Evolutionary conservation across 2,329 filamentous ascomycete species (phyloP).

Genomic region (Sclerotinia minor): DNA sequence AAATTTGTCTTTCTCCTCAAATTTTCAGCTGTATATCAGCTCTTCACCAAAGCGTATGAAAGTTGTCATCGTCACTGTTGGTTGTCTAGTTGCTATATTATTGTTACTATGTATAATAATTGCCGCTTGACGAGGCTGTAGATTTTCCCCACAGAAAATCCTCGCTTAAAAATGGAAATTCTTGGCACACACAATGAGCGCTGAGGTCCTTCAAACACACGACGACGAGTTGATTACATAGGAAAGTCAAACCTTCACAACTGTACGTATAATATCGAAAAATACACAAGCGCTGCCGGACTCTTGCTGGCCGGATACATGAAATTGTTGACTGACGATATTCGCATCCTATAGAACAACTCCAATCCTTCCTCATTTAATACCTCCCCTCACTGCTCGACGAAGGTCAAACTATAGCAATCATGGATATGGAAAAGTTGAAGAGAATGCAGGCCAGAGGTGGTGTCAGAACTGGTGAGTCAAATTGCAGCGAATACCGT

Average conservation of each 20-base stretch:
- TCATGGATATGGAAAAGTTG: constrained; percentile 67
- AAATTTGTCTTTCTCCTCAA: not conserved
- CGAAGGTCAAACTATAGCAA: constrained; percentile 44
- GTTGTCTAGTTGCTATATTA: not conserved
- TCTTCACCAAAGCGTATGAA: not conserved
- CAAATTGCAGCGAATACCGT: not conserved
- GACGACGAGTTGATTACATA: constrained; percentile 29
- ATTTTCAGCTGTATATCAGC: not conserved
- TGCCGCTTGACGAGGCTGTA: not conserved
- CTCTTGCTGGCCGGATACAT: not conserved
- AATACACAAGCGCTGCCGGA: not conserved
- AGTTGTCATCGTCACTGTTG: not conserved
- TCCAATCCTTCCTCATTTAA: constrained; percentile 23
- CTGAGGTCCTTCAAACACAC: constrained; percentile 26
- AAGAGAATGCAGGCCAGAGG: constrained; percentile 63
- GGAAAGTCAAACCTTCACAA: constrained; percentile 26
- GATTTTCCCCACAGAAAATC: constrained; percentile 27
- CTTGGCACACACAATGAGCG: constrained; percentile 36
- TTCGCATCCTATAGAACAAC: constrained; percentile 24
- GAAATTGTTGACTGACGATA: constrained; percentile 10
- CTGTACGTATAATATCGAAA: constrained; percentile 28
- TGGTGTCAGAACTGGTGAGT: constrained; percentile 35
- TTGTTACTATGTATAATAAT: no score
- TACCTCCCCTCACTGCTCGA: constrained; percentile 30
- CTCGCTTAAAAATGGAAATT: constrained; percentile 34